phyloP scores from a whole-genome alignment of 1,284 basidiomycete genomes.

The Tremellales sp. region DNA sequence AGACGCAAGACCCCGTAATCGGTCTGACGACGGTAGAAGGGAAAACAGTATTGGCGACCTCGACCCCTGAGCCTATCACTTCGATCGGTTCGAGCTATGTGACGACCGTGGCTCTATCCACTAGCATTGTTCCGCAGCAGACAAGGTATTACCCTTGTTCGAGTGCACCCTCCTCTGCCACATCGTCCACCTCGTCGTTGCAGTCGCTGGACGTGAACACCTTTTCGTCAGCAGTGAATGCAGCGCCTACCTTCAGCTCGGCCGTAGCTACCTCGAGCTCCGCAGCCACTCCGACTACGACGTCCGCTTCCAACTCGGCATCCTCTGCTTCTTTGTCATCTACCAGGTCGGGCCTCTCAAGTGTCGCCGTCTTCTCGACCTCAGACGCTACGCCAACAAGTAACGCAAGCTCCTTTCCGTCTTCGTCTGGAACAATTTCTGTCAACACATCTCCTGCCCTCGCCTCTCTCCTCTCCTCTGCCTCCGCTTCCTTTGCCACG shows the following conservation, averaged over 20 bases:
- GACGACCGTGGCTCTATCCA: background rate
- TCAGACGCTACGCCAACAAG: background rate
- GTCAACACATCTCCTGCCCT: background rate
- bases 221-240: background rate
- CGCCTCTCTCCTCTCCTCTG: background rate
- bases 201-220: background rate
- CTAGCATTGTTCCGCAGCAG: slow-evolving; percentile 8
- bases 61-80: slow-evolving; percentile 3
- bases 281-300: too few relatives aligned
- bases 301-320: too few relatives aligned
- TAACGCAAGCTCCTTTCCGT: background rate
- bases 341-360: too few relatives aligned
- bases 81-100: background rate
- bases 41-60: slow-evolving; percentile 1
- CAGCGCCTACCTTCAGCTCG: background rate
- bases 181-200: too few relatives aligned
- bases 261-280: background rate
- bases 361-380: background rate
- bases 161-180: too few relatives aligned
- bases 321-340: too few relatives aligned
- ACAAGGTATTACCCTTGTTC: slow-evolving; percentile 9
- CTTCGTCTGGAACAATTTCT: background rate
- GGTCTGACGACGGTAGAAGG: background rate
- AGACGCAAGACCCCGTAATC: too few relatives aligned
- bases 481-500: too few relatives aligned